phyloP scores from a whole-genome alignment of 1,139 yeast genomes.

The Sugiyamaella novakii region DNA sequence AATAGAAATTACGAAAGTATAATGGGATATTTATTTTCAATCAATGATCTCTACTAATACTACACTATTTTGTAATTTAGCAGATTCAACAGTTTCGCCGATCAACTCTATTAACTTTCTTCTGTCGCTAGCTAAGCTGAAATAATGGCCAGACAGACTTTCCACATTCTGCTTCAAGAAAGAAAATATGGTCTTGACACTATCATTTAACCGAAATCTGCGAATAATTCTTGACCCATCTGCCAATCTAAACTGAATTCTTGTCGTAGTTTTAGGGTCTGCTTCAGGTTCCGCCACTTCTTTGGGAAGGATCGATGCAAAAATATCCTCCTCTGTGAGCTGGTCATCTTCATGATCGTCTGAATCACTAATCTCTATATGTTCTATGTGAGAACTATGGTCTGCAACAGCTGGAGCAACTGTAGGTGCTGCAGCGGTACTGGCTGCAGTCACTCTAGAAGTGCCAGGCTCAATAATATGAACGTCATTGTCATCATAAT shows the following conservation, averaged over 20 bases:
- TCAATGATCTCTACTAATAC: slow-evolving; percentile 62
- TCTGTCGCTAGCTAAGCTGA: slow-evolving; percentile 65
- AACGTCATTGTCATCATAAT: slow-evolving; percentile 18
- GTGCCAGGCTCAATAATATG: slow-evolving; percentile 11
- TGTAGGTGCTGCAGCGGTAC: neutral
- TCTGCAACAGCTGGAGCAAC: slow-evolving; percentile 1
- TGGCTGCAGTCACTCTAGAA: neutral
- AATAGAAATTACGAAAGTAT: too few species aligned
- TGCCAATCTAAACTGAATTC: slow-evolving; percentile 85
- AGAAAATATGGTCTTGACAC: slow-evolving; percentile 63
- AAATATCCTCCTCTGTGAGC: slow-evolving; percentile 40
- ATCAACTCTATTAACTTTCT: slow-evolving; percentile 64
- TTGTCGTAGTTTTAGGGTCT: slow-evolving; percentile 60
- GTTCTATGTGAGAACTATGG: neutral
- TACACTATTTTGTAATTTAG: slow-evolving; percentile 81
- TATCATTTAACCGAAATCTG: slow-evolving; percentile 60
- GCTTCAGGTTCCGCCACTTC: slow-evolving; percentile 60
- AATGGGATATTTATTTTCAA: too few species aligned
- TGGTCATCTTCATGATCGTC: slow-evolving; percentile 22
- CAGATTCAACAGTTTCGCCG: slow-evolving; percentile 64
- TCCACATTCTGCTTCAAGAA: slow-evolving; percentile 55
- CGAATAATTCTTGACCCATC: slow-evolving; percentile 84
- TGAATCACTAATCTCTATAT: slow-evolving; percentile 5
- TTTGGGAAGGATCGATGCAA: slow-evolving; percentile 51
- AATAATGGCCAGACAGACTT: slow-evolving; percentile 55